Conservation (phyloP, 164 flowering plant species). For the Magnolia kwangsiensis region DNA sequence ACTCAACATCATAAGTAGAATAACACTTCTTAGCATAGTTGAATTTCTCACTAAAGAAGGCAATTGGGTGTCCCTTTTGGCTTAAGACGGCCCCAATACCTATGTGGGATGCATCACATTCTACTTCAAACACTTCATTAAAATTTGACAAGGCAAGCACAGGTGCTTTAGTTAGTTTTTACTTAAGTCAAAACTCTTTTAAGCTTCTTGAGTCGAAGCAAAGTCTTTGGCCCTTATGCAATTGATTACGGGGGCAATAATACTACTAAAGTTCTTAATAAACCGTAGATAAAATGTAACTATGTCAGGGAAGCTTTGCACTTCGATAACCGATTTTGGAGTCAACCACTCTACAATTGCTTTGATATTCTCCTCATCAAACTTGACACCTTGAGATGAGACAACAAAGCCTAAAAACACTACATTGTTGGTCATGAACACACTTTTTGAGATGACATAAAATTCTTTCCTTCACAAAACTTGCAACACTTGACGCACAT, state of each 20-base stretch:
- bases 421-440: background rate
- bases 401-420: too few relatives aligned
- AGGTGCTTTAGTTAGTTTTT: background rate
- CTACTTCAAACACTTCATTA: background rate
- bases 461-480: background rate
- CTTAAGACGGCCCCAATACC: background rate
- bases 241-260: conserved; percentile 5
- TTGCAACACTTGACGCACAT: background rate
- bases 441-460: background rate
- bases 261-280: background rate
- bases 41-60: background rate
- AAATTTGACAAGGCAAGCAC: background rate
- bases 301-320: conserved; percentile 5
- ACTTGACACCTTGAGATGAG: too few relatives aligned
- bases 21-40: background rate
- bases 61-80: background rate
- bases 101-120: conserved; percentile 5
- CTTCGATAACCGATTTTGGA: background rate
- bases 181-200: background rate
- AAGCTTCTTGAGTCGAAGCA: background rate
- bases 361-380: background rate
- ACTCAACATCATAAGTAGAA: conserved; percentile 1
- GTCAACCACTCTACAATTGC: conserved; percentile 4
- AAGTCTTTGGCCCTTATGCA: background rate
- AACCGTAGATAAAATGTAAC: background rate